Conservation (phyloP, 2,329 filamentous ascomycete genomes). For the Aspergillus pseudonomiae region DNA sequence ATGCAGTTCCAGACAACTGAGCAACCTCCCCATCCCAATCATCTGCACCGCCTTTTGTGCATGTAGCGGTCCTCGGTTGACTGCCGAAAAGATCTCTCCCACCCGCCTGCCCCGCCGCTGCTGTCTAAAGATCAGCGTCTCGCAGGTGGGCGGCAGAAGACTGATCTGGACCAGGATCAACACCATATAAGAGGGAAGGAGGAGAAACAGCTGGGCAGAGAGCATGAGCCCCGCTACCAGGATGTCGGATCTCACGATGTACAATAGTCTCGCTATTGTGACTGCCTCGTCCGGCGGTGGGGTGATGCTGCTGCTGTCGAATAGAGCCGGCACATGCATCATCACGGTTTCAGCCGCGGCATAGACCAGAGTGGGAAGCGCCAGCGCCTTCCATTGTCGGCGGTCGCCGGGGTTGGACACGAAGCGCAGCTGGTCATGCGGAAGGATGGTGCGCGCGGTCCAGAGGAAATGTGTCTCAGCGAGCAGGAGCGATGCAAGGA, state of each 20-base stretch:
- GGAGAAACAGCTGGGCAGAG: background rate
- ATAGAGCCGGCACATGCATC: background rate
- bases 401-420: background rate
- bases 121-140: slow-evolving; percentile 4
- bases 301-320: background rate
- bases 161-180: slow-evolving; percentile 6
- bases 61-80: background rate
- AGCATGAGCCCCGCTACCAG: slow-evolving; percentile 4
- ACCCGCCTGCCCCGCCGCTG: background rate
- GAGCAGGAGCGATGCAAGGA: slow-evolving; percentile 7
- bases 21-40: background rate
- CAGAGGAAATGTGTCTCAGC: slow-evolving; percentile 10
- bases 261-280: background rate
- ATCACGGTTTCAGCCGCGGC: background rate
- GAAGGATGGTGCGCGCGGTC: background rate
- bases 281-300: background rate
- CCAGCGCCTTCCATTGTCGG: background rate
- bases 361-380: background rate
- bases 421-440: background rate
- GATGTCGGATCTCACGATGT: slow-evolving; percentile 4
- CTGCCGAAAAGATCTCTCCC: slow-evolving; percentile 2
- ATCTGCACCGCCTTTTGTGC: slow-evolving; percentile 1
- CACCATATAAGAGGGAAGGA: slow-evolving; percentile 5
- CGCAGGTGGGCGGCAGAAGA: background rate
- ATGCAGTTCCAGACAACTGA: slow-evolving; percentile 9